Percentiles rank a stretch among this genome's conserved stretches.
Evolutionary conservation across 2,329 filamentous ascomycete species (phyloP).

Genomic region (Akanthomyces dipterigenus): DNA sequence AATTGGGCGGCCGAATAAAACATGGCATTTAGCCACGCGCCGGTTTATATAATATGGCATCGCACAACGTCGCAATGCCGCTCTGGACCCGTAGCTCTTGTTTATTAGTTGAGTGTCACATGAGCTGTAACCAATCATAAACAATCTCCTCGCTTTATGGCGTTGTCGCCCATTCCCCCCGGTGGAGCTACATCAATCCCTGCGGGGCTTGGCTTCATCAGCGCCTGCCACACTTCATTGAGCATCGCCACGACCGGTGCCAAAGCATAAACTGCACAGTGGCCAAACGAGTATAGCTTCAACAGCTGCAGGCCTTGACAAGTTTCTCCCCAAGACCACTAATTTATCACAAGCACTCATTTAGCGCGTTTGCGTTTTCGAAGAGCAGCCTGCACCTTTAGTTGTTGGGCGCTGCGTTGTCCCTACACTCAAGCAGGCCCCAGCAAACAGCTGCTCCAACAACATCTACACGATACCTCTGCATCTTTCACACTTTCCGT

Average conservation of each 20-base stretch:
- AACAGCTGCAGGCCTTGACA: no score
- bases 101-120: not conserved
- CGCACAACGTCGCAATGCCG: not conserved
- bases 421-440: not conserved
- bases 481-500: not conserved
- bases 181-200: not conserved
- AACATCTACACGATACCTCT: not conserved
- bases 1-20: no score
- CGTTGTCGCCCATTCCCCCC: not conserved
- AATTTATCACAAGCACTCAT: no score
- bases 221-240: not conserved
- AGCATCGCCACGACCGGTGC: not conserved
- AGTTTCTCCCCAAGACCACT: not conserved
- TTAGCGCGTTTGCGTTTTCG: not conserved
- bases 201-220: not conserved
- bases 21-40: no score
- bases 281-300: not conserved
- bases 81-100: not conserved
- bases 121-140: not conserved
- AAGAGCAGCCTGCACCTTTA: no score
- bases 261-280: not conserved
- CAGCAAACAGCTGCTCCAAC: not conserved
- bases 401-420: not conserved
- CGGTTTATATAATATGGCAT: not conserved
- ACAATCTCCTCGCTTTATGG: not conserved